Conservation (phyloP, 768 basidiomycete species). For the Leccinum rimulosum region DNA sequence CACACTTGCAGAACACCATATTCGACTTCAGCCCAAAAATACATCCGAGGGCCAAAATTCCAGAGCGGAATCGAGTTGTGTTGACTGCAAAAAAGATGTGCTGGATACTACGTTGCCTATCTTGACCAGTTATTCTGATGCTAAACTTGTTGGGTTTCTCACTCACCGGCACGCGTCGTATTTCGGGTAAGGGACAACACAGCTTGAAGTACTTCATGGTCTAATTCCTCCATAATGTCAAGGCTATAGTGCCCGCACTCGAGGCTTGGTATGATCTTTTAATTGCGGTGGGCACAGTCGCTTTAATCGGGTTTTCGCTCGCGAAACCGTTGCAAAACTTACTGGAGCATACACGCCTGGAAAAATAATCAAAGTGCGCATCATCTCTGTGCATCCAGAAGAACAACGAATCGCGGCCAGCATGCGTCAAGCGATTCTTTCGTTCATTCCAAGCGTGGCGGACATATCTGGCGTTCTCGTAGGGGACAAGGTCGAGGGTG, state of each 20-base stretch:
- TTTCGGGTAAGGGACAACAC: constrained; percentile 65
- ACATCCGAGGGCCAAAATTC: constrained; percentile 27
- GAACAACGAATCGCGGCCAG: constrained; percentile 75
- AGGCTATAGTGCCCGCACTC: constrained; percentile 73
- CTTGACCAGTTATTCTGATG: constrained; percentile 62
- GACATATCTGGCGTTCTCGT: constrained; percentile 77
- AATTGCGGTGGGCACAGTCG: neutral
- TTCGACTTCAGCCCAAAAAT: constrained; percentile 48
- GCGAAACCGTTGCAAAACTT: constrained; percentile 64
- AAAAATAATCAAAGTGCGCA: constrained; percentile 80
- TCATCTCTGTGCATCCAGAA: constrained; percentile 60
- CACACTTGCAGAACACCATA: constrained; percentile 68
- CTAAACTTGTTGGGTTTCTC: constrained; percentile 58
- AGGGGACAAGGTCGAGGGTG: constrained; percentile 69
- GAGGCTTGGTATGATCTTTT: constrained; percentile 69
- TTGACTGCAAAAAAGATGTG: constrained; percentile 91
- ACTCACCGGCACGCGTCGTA: constrained; percentile 68
- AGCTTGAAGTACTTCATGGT: constrained; percentile 64
- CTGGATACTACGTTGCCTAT: constrained; percentile 77
- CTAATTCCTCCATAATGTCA: constrained; percentile 87
- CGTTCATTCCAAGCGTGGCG: constrained; percentile 43
- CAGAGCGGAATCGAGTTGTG: constrained; percentile 73
- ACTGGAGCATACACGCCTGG: constrained; percentile 71
- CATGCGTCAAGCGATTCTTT: constrained; percentile 72
- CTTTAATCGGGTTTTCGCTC: constrained; percentile 28